Evolutionary conservation across 192 early-diverging fungal genomes (phyloP).

Genomic region (Coemansia sp.): DNA sequence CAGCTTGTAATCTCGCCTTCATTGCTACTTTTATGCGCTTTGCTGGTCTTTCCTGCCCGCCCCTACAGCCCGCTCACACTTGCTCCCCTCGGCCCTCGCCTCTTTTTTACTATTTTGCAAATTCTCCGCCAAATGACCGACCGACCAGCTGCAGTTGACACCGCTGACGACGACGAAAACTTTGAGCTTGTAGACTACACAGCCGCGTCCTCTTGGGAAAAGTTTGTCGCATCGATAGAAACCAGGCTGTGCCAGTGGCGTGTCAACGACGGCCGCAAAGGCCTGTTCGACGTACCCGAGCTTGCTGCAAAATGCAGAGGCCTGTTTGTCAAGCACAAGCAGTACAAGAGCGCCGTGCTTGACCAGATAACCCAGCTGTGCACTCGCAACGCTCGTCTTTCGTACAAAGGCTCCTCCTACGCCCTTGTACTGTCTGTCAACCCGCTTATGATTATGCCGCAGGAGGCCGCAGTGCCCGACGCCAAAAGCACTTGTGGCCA

Average conservation of each 20-base stretch:
- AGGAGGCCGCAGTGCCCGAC: constrained; percentile 21
- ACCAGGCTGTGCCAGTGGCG: constrained; percentile 59
- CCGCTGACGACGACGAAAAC: constrained; percentile 61
- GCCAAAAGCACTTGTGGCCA: constrained; percentile 17
- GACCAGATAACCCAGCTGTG: constrained; percentile 40
- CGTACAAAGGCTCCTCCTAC: constrained; percentile 36
- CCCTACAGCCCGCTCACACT: too few species aligned
- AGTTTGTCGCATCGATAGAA: constrained; percentile 64
- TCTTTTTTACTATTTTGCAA: background rate
- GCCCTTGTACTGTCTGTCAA: constrained; percentile 37
- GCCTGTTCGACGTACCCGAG: constrained; percentile 50
- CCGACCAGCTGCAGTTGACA: background rate
- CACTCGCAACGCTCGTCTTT: constrained; percentile 19
- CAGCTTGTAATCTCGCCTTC: background rate
- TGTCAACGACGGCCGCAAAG: constrained; percentile 56
- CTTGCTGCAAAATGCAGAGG: constrained; percentile 25
- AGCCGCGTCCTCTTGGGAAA: constrained; percentile 67
- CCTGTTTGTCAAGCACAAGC: constrained; percentile 28
- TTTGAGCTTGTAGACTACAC: constrained; percentile 79
- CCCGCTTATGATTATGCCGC: constrained; percentile 24
- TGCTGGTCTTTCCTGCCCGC: background rate
- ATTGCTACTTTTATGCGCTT: background rate
- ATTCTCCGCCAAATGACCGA: background rate
- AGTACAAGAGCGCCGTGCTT: constrained; percentile 29
- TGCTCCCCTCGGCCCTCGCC: background rate